Base-by-base conservation (phyloP, 495 filamentous ascomycete species). In the Penicillium ochrochloron region DNA sequence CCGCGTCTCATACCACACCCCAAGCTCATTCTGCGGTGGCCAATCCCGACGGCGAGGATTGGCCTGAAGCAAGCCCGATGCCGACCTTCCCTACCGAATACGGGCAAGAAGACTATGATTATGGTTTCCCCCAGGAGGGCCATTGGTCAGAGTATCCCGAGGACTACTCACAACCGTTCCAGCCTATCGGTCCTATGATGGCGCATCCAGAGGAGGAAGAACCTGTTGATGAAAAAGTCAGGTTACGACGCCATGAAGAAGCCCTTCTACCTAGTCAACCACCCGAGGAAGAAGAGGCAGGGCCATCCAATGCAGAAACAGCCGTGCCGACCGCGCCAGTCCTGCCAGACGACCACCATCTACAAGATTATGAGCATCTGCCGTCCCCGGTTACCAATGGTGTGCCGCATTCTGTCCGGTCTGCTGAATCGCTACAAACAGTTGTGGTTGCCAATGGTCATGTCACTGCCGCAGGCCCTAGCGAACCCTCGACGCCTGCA, bases 231-330 rank as follows among this genome's bases (percentile, higher is more conserved):
- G 91, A 94, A 63, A 94, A 94, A 71, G 82, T 88, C 41, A 85
- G 89, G 51, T 68, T 91, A 53, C 83, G 86, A 37, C 83, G 79
- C 46, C 89, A 89, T 9, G 90, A 94, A 74, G 81, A 88, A 67
- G 82, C 82, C 39, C 76, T 93, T 25, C 76, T 94, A 0, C 91
- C 91, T 15, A 93, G 90, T 67, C 85, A 83, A 52, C 91, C 91
- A 15, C 85, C 86, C 19, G 75, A 70, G 19, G 76, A 81, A 39
- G 73, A 75, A 25, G 78, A 78, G 19, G 80, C 80, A n/a, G 84
- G 81, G 0, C 81, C 83, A 2, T 87, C 82, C 1, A 78, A 76
- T 27, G 66, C 78, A 15, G 68, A 75, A 23, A 57, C 57, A 23
- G 60, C 42, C 27, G 74, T 65, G 50, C 77, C 63, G 31, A 76